These are phyloP conservation scores for Penicillium griseofulvum DNA, from an alignment of 2,329 filamentous ascomycete genomes.

Conservation along the genomic window DNA sequence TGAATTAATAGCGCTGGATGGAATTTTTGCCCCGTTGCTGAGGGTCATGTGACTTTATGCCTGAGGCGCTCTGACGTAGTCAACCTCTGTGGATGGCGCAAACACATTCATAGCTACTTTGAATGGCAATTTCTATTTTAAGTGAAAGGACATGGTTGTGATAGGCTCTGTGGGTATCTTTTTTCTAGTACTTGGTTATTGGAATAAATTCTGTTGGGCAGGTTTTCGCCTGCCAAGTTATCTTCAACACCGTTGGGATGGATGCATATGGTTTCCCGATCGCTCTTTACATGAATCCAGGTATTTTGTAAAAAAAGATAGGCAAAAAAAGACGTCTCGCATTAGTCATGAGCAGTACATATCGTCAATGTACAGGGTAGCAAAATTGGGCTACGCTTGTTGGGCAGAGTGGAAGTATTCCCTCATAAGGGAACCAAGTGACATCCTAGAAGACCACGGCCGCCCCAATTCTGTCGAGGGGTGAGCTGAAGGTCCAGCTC, in stretches of 20 bases:
- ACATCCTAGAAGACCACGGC: constrained; percentile 83
- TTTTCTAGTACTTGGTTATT: background rate
- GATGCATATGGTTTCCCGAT: background rate
- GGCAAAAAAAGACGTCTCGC: constrained; percentile 3
- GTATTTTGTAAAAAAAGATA: background rate
- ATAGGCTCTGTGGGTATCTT: background rate
- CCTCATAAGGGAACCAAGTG: constrained; percentile 76
- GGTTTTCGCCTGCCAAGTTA: background rate
- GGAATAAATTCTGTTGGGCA: background rate
- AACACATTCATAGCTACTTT: background rate
- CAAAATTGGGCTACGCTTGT: background rate
- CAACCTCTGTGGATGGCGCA: background rate
- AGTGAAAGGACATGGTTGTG: background rate
- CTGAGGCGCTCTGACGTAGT: constrained; percentile 25
- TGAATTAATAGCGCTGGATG: constrained; percentile 29
- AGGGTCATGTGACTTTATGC: constrained; percentile 22
- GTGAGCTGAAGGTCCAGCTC: constrained; percentile 69
- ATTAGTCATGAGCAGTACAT: constrained; percentile 14
- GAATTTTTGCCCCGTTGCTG: constrained; percentile 31
- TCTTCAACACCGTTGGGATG: background rate
- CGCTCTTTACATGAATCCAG: background rate
- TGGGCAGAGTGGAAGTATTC: background rate
- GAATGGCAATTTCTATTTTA: background rate
- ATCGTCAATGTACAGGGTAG: constrained; percentile 8
- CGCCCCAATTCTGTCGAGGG: constrained; percentile 82